These are phyloP conservation scores for Parathielavia hyrcaniae DNA, from an alignment of 495 filamentous ascomycete genomes.

Conservation along the genomic window DNA sequence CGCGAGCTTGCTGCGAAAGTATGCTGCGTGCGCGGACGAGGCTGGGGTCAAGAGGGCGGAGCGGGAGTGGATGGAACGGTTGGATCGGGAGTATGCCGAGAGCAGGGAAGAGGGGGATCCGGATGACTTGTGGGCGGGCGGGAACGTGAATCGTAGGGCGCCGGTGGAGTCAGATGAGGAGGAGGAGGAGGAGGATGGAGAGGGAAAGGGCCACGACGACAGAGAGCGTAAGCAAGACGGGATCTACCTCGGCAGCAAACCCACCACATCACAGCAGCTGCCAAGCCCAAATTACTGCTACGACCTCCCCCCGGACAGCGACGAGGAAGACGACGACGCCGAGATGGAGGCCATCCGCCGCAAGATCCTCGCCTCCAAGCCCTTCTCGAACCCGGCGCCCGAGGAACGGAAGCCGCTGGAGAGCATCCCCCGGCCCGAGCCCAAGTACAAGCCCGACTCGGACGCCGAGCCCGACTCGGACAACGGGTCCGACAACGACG, in stretches of 20 bases:
- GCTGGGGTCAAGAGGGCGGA: slow-evolving; percentile 84
- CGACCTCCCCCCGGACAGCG: slow-evolving; percentile 59
- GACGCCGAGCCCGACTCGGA: slow-evolving; percentile 69
- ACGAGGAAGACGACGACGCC: slow-evolving; percentile 62
- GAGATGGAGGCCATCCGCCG: slow-evolving; percentile 88
- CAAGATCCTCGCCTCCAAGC: slow-evolving; percentile 76
- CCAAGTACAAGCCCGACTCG: slow-evolving; percentile 52
- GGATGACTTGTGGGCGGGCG: slow-evolving; percentile 72
- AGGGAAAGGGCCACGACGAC: slow-evolving; percentile 33
- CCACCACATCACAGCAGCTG: slow-evolving; percentile 27
- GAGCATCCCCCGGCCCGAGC: slow-evolving; percentile 50
- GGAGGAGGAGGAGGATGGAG: slow-evolving; percentile 38
- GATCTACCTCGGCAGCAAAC: slow-evolving; percentile 53
- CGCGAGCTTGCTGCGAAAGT: slow-evolving; percentile 68
- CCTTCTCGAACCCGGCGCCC: slow-evolving; percentile 62
- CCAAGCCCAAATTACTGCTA: slow-evolving; percentile 54
- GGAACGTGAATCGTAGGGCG: slow-evolving; percentile 69
- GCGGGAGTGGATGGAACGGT: slow-evolving; percentile 75
- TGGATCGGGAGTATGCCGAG: slow-evolving; percentile 84
- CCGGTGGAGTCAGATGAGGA: slow-evolving; percentile 51
- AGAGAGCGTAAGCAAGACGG: slow-evolving; percentile 40
- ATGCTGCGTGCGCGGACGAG: slow-evolving; percentile 75
- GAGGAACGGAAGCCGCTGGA: slow-evolving; percentile 49
- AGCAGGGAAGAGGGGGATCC: slow-evolving; percentile 60
- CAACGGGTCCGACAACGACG: slow-evolving; percentile 43